These are phyloP conservation scores for Thermothielavioides terrestris DNA, from an alignment of 495 filamentous ascomycete genomes.

Conservation along the genomic window DNA sequence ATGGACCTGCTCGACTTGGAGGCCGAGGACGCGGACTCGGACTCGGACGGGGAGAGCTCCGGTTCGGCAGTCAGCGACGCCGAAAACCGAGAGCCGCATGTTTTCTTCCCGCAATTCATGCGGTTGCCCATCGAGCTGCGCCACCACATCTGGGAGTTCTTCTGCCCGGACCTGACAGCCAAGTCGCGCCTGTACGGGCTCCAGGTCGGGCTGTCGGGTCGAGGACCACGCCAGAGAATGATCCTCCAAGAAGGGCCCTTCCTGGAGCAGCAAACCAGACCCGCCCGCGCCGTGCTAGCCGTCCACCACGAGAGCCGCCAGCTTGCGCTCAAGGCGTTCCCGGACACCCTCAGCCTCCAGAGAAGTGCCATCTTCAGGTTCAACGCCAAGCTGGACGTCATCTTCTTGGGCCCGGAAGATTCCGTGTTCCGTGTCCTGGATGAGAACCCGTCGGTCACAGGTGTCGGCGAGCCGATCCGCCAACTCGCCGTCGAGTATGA, in stretches of 20 bases:
- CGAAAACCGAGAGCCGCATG: conserved; percentile 8
- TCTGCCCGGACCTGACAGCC: conserved; percentile 28
- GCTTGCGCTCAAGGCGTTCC: conserved; percentile 25
- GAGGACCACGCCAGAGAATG: too few relatives aligned
- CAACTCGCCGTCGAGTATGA: conserved; percentile 14
- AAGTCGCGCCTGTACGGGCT: conserved; percentile 23
- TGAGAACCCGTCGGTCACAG: background rate
- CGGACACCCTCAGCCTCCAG: conserved; percentile 23
- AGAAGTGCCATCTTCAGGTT: conserved; percentile 18
- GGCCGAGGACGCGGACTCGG: conserved; percentile 8
- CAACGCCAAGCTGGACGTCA: conserved; percentile 25
- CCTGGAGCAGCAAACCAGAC: conserved; percentile 23
- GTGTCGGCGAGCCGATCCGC: conserved; percentile 16
- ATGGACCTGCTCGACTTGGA: conserved; percentile 5
- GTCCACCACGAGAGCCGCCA: conserved; percentile 27
- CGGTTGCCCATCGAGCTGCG: conserved; percentile 34
- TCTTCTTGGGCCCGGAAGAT: conserved; percentile 4
- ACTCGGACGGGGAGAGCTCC: conserved; percentile 5
- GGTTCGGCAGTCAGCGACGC: conserved; percentile 5
- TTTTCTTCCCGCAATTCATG: conserved; percentile 34
- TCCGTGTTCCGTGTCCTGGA: background rate
- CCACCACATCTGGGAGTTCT: conserved; percentile 31
- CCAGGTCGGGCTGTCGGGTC: background rate
- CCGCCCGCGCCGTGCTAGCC: conserved; percentile 25
- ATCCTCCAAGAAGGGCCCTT: conserved; percentile 7